Base-by-base conservation (phyloP, 306 rosid genomes). In the Arachis hypogaea region DNA sequence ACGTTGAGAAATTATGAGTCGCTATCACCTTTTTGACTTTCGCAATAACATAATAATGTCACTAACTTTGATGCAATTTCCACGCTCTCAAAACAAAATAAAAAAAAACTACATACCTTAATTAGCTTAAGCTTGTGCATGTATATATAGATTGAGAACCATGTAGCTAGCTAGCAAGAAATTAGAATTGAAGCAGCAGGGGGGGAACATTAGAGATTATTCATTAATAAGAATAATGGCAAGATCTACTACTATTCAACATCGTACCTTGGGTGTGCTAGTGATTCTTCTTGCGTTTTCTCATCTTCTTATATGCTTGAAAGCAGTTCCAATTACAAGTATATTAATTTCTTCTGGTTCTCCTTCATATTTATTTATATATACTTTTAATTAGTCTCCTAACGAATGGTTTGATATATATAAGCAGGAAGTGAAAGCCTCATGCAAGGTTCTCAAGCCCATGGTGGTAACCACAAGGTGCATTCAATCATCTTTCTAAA, bases 291-390 rank as follows among this genome's bases (percentile, higher is more conserved):
- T 91, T 7, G 85, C 84, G 45, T 64, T 91, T 78, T 86, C 84
- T 73, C 83, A 77, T 71, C 88, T 89, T 41, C 85, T 89, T 41
- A 12, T 80, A 22, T 73, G 69, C 86, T 81, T 84, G 55, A 84
- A 83, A 71, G 96, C 93, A 70, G 85, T 88, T 79, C 98, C 97
- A 42, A 73, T 81, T 63, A 82, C 96, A 84, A 89, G 94, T 91
- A 88, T 2, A 69, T 12, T 49, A 29, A 83, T 16, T 41, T 57
- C 42, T 66, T 52, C 16, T 63, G 45, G 60, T 54, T 66, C 59
- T 4, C 70, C 30, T 59, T 59, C 52, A 33, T 33, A 33, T 33
- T 33, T 33, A 33, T 33, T 59, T 42, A 40, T 9, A 22, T 22
- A 22, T 22, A 22, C 28, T 22, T 22, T 22, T 22, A 22, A 22